Conservation (phyloP, 768 basidiomycete genomes). For the Macrocybe gigantea region DNA sequence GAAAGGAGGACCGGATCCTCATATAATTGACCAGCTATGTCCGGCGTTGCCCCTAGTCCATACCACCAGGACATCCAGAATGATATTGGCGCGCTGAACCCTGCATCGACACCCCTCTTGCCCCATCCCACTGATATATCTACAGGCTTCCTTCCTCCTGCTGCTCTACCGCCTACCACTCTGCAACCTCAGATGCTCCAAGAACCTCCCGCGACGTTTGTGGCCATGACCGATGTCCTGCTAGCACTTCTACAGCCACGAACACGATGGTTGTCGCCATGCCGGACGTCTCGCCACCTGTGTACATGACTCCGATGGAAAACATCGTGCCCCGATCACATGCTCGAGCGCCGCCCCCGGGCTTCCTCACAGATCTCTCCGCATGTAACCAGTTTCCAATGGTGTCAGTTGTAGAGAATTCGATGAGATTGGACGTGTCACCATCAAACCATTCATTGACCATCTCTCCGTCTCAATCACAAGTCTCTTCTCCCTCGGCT, state of each 20-base stretch:
- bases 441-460: slow-evolving; percentile 28
- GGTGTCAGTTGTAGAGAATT: slow-evolving; percentile 24
- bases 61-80: slow-evolving; percentile 27
- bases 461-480: slow-evolving; percentile 27
- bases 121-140: slow-evolving; percentile 19
- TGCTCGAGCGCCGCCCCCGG: slow-evolving; percentile 24
- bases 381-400: slow-evolving; percentile 26
- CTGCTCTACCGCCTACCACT: slow-evolving; percentile 12
- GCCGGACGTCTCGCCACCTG: slow-evolving; percentile 26
- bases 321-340: slow-evolving; percentile 17
- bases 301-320: slow-evolving; percentile 33
- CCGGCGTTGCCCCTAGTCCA: slow-evolving; percentile 16
- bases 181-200: slow-evolving; percentile 22
- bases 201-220: slow-evolving; percentile 26
- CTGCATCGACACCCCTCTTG: slow-evolving; percentile 20
- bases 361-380: slow-evolving; percentile 37
- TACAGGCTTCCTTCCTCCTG: slow-evolving; percentile 15
- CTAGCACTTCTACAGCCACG: slow-evolving; percentile 11
- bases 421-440: slow-evolving; percentile 31
- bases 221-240: slow-evolving; percentile 21
- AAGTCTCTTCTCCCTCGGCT: slow-evolving; percentile 29
- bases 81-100: slow-evolving; percentile 28
- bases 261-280: slow-evolving; percentile 33
- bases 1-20: slow-evolving; percentile 3
- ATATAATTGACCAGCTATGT: slow-evolving; percentile 5